Percentiles rank a stretch among this genome's conserved stretches.
phyloP scores from a whole-genome alignment of 352 stramenopile species.

The Phytophthora lateralis region DNA sequence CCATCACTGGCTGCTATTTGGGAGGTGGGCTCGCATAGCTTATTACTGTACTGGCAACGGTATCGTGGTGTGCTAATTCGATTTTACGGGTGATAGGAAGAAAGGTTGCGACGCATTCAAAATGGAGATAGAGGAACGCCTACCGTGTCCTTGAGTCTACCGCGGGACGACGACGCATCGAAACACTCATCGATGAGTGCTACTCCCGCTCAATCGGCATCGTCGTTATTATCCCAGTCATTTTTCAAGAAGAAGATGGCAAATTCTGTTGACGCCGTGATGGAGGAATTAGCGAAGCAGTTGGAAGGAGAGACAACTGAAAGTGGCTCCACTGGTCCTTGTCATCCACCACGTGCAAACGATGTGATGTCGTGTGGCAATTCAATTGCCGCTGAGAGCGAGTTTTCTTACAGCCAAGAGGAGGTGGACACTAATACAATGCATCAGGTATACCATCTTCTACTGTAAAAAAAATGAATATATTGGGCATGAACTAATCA shows the following conservation, averaged over 20 bases:
- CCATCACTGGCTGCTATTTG: conserved; percentile 83
- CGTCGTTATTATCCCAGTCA: conserved; percentile 77
- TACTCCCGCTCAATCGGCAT: conserved; percentile 43
- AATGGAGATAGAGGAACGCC: conserved; percentile 59
- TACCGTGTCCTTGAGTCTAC: conserved; percentile 57
- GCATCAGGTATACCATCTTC: conserved; percentile 15
- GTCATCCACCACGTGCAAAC: conserved; percentile 15
- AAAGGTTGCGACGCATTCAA: conserved; percentile 54
- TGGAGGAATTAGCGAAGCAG: conserved; percentile 49
- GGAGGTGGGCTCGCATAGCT: conserved; percentile 47
- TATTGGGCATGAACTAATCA: conserved; percentile 4
- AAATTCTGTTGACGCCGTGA: conserved; percentile 59
- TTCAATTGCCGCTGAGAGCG: conserved; percentile 49
- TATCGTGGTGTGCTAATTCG: conserved; percentile 7
- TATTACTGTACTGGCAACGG: background rate
- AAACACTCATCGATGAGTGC: conserved; percentile 20
- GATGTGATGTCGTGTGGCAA: conserved; percentile 46
- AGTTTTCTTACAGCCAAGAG: conserved; percentile 63
- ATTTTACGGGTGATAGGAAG: conserved; percentile 52
- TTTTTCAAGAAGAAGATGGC: conserved; percentile 85
- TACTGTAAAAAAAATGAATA: background rate
- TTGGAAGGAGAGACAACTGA: conserved; percentile 11
- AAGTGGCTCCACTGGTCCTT: background rate
- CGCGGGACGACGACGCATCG: conserved; percentile 40
- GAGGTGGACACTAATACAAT: conserved; percentile 9